Base-by-base conservation (phyloP, 306 rosid species). In the Myrica gale region DNA sequence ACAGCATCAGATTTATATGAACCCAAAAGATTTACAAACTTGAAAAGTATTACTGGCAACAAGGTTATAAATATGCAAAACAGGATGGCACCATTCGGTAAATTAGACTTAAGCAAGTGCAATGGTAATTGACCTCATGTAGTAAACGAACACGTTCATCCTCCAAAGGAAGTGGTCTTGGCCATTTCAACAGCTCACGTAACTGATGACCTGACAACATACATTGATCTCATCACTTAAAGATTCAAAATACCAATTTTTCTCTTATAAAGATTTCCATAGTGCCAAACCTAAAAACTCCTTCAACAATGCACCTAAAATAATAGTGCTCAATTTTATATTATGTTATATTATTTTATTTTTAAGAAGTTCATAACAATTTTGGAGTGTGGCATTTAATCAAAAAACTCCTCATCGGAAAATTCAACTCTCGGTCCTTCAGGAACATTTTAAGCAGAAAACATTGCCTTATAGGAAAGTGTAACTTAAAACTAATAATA, bases 91-190 rank as follows among this genome's bases (percentile, higher is more conserved):
- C 62, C 32, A 37, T 16, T 43, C 45, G 71, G 39, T 53, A 61
- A 82, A 57, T 77, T 41, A 51, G 70, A 53, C 32, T 75, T 71
- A 52, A 6, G 23, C 5, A 74, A 57, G 41, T 13, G 71, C 32
- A 37, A 66, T 54, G 32, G 39, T 74, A 51, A 44, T 7, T 63
- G 81, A 95, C 98, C 98, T 95, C 98, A 15, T 85, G 98, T 58
- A 95, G 87, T 87, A 95, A 85, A 62, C 98, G 84, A 79, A 90
- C 92, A 43, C 98, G 89, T 79, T 95, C 98, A 8, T 90, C 98
- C 85, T 95, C 98, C 86, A 95, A 83, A 75, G 98, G 98, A 83
- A 95, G 93, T 54, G 96, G 91, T 80, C 98, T 89, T 51, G 97
- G 97, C 97, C 97, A 95, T 79, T 78, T 80, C 81, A 92, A 84